Base-by-base conservation (phyloP, 2,329 filamentous ascomycete species). In the Hypoxylon sp. region DNA sequence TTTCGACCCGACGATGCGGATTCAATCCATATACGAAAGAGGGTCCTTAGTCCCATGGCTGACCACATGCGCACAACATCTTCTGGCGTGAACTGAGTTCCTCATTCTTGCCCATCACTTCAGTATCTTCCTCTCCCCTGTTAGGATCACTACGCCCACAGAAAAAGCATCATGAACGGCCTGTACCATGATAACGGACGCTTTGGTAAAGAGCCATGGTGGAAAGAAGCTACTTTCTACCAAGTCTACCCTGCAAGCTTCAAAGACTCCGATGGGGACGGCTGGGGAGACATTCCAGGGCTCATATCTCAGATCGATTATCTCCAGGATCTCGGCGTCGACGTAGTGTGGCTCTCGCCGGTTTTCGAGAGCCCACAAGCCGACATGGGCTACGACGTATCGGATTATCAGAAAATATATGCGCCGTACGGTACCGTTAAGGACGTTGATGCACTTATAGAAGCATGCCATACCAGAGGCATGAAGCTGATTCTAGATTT, bases 381-480 rank as follows among this genome's bases (percentile, higher is more conserved):
- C 14, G 90, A 93, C 67, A 91, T 92, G 89, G 90, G 90, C 28
- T 92, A 92, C 73, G 91, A 92, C 71, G 87, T 92, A n/a, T 85
- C 85, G 0, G 86, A 93, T 75, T 93, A 93, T 69, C 85, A 89
- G 69, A 84, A 82, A 41, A 90, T 93, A 30, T 86, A 92, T 67
- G 82, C 85, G 0, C 85, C 86, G 1, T 93, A 92, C 68, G 91
- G 91, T 4, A 90, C 87, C 0, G 80, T 93, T 11, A 81, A 84
- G 46, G 90, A 93, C 75, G 87, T 93, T 25, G 89, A 93, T 53
- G 78, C 79, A 0, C 76, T 93, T 30, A 87, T 92, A n/a, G 67
- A 81, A 19, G 86, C 86, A 10, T 86, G 86, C 38, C 89, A 92
- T 65, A 70, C 80, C 3, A 80, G 88, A 2, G 86, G 83, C 0